A percentile compares a stretch with the other conserved stretches of the same genome.
Conservation (phyloP, 768 basidiomycete genomes). For the Trametes punicea region DNA sequence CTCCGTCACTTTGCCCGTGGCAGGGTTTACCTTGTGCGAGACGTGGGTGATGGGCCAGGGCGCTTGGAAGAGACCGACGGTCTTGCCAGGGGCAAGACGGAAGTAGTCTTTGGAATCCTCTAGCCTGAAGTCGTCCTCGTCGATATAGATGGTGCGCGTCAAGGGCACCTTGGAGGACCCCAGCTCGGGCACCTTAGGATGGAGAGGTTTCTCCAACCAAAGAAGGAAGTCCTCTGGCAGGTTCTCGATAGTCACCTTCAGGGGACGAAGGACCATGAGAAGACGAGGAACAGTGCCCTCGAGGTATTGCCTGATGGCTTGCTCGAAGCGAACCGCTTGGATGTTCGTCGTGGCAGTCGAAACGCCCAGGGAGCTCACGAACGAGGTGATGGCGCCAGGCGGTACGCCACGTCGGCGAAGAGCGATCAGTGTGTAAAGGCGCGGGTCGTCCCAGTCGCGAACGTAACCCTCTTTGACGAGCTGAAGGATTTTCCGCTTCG, state of each 20-base stretch:
- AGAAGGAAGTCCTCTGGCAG: slow-evolving; percentile 80
- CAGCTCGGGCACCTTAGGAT: slow-evolving; percentile 88
- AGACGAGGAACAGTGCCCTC: slow-evolving; percentile 86
- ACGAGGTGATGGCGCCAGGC: slow-evolving; percentile 91
- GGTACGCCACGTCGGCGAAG: slow-evolving; percentile 93
- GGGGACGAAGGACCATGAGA: slow-evolving; percentile 85
- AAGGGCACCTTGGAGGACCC: slow-evolving; percentile 82
- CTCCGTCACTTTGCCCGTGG: slow-evolving; percentile 71
- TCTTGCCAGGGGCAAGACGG: slow-evolving; percentile 96
- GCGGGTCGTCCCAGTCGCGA: slow-evolving; percentile 94
- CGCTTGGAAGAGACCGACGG: slow-evolving; percentile 93
- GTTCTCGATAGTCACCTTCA: slow-evolving; percentile 91
- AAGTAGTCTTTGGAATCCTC: slow-evolving; percentile 95
- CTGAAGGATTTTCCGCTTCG: slow-evolving; percentile 90
- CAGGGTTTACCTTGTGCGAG: slow-evolving; percentile 76
- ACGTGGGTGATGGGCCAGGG: slow-evolving; percentile 90
- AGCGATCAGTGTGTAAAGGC: slow-evolving; percentile 94
- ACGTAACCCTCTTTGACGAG: slow-evolving; percentile 86
- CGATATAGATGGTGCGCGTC: slow-evolving; percentile 88
- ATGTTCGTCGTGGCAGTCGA: slow-evolving; percentile 83
- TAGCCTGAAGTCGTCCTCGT: slow-evolving; percentile 87
- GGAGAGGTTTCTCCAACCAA: slow-evolving; percentile 86
- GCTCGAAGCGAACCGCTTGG: slow-evolving; percentile 87
- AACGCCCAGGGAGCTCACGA: slow-evolving; percentile 93
- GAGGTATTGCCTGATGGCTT: slow-evolving; percentile 81